Evolutionary conservation across 129 eudicot genomes (phyloP).

Genomic region (Ambrosia trifida): DNA sequence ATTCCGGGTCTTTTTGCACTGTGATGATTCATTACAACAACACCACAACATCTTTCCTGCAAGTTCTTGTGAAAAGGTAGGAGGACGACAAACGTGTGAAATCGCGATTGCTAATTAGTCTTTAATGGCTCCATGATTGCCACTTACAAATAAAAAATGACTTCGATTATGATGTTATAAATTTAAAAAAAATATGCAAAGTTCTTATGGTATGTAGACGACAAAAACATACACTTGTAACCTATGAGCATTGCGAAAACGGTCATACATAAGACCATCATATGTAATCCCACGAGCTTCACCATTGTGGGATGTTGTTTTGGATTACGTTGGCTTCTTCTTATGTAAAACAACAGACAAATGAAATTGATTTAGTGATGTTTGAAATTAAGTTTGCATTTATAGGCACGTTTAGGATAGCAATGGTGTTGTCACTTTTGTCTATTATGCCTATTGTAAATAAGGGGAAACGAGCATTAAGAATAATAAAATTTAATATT

Average conservation of each 20-base stretch:
- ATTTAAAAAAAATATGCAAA: background rate
- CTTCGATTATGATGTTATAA: background rate
- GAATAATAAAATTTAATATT: too few species aligned
- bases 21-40: constrained; percentile 9
- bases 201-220: background rate
- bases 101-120: background rate
- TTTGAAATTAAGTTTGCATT: background rate
- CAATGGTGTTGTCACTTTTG: background rate
- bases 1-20: background rate
- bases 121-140: background rate
- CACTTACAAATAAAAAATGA: constrained; percentile 2
- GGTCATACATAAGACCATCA: background rate
- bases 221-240: background rate
- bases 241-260: background rate
- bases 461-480: too few species aligned
- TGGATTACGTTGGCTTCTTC: background rate
- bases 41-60: background rate
- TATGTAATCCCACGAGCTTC: background rate
- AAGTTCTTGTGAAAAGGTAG: constrained; percentile 1
- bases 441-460: background rate
- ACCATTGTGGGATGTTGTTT: background rate
- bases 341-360: background rate
- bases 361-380: background rate
- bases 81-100: constrained; percentile 5
- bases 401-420: background rate